These are phyloP conservation scores for Eragrostis nindensis DNA, from an alignment of 176 grass and related monocot species.

Conservation along the genomic window DNA sequence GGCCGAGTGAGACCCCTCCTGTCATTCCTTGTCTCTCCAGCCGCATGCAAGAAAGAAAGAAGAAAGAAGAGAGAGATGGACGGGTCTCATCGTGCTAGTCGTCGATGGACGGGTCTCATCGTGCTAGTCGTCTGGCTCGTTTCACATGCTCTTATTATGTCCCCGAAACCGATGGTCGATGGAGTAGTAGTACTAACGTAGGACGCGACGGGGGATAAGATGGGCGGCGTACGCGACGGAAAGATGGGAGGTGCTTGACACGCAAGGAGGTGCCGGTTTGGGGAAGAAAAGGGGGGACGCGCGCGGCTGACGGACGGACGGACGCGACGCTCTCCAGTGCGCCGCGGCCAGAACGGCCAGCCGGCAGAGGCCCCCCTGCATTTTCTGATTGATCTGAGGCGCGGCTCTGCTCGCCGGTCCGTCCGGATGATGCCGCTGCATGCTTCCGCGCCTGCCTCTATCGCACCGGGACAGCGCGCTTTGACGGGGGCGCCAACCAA, in stretches of 20 bases:
- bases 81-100: too few relatives aligned
- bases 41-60: neutral
- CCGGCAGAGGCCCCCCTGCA: too few relatives aligned
- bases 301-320: constrained; percentile 5
- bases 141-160: constrained; percentile 40
- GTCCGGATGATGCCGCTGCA: neutral
- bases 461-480: too few relatives aligned
- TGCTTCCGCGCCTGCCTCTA: neutral
- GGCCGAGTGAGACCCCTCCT: constrained; percentile 7
- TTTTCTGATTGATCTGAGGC: constrained; percentile 34
- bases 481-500: neutral
- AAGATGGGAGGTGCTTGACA: constrained; percentile 2
- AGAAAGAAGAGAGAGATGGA: neutral
- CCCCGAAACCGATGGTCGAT: constrained; percentile 27
- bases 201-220: neutral
- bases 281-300: neutral
- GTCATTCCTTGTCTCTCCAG: constrained; percentile 65
- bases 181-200: too few relatives aligned
- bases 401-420: neutral
- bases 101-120: neutral
- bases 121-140: neutral
- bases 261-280: constrained; percentile 20
- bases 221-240: constrained; percentile 25
- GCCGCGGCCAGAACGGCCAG: neutral
- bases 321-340: too few relatives aligned